These are phyloP conservation scores for Corymbia maculata DNA, from an alignment of 345 rosid species.

Conservation along the genomic window DNA sequence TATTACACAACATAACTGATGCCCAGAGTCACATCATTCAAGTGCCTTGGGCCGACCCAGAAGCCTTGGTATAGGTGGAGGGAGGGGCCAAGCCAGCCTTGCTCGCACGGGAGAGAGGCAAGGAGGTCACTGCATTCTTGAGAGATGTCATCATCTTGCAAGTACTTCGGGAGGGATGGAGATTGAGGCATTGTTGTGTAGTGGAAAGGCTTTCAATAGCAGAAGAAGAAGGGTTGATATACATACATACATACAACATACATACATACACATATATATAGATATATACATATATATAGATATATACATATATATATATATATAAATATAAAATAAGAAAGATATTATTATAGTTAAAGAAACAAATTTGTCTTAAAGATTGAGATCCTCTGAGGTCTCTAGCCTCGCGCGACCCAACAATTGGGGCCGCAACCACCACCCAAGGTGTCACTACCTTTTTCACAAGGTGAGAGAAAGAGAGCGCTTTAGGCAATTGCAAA, in stretches of 20 bases:
- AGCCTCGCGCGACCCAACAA: background rate
- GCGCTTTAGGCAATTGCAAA: too few relatives aligned
- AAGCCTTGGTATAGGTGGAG: constrained; percentile 3
- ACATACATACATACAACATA: too few relatives aligned
- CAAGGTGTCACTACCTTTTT: too few relatives aligned
- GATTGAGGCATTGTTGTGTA: background rate
- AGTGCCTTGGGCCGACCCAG: background rate
- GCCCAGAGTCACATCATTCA: background rate
- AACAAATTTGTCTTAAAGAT: too few relatives aligned
- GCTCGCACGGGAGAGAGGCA: background rate
- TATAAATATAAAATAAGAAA: too few relatives aligned
- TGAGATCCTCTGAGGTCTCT: too few relatives aligned
- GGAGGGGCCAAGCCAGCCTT: background rate
- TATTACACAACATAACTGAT: too few relatives aligned
- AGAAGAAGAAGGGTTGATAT: background rate
- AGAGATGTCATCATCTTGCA: background rate
- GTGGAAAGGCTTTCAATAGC: background rate
- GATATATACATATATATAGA: too few relatives aligned
- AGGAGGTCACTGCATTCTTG: background rate
- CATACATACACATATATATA: too few relatives aligned
- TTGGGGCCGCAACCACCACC: background rate
- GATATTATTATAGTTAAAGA: too few relatives aligned
- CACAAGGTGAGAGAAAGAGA: background rate
- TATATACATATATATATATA: too few relatives aligned
- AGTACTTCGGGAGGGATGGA: background rate